These are phyloP conservation scores for Chalciporus sphaerocephalus DNA, from an alignment of 768 basidiomycete species.

Conservation along the genomic window DNA sequence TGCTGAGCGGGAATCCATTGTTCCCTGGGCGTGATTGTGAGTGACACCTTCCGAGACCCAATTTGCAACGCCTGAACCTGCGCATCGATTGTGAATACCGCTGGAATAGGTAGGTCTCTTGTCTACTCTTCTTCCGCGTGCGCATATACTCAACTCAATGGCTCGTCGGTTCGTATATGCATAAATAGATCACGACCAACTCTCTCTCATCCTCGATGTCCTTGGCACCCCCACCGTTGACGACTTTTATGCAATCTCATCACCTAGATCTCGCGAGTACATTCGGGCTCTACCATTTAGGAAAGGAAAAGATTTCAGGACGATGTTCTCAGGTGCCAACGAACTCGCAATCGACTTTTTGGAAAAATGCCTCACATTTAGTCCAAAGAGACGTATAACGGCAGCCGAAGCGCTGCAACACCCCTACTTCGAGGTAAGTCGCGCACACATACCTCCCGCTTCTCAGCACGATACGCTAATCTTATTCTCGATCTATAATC, in stretches of 20 bases:
- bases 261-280: slow-evolving; percentile 75
- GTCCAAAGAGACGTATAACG: slow-evolving; percentile 82
- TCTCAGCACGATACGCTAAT: no score
- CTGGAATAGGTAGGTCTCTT: neutral
- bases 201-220: slow-evolving; percentile 90
- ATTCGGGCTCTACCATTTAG: slow-evolving; percentile 86
- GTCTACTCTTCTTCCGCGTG: neutral
- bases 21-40: slow-evolving; percentile 94
- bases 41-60: slow-evolving; percentile 1
- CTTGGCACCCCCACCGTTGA: slow-evolving; percentile 88
- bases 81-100: neutral
- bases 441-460: no score
- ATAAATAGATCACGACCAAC: slow-evolving; percentile 80
- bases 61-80: neutral
- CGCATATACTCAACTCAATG: neutral
- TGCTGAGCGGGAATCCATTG: slow-evolving; percentile 86
- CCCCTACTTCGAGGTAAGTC: slow-evolving; percentile 75
- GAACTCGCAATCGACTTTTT: slow-evolving; percentile 71
- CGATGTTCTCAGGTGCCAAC: slow-evolving; percentile 73
- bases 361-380: slow-evolving; percentile 79
- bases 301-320: slow-evolving; percentile 65
- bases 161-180: neutral
- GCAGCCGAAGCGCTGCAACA: slow-evolving; percentile 85
- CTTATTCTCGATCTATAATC: neutral
- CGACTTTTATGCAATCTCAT: slow-evolving; percentile 91